Conservation (phyloP, 768 basidiomycete genomes). For the Psilocybe cubensis region DNA sequence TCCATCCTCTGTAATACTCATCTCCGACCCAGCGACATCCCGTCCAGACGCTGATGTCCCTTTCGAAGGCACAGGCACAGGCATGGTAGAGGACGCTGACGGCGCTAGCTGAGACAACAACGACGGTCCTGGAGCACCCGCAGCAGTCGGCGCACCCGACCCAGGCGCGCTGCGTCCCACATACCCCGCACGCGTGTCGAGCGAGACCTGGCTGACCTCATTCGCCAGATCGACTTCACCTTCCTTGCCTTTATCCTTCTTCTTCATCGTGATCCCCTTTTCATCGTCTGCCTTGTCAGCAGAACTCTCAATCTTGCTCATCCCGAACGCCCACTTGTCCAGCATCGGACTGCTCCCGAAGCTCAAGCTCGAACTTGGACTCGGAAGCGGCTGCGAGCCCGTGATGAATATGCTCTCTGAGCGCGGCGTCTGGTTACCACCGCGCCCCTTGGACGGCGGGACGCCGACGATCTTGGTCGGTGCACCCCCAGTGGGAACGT, state of each 20-base stretch:
- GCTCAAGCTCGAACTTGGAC: conserved; percentile 76
- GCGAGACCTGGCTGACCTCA: conserved; percentile 43
- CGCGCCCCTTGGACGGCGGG: conserved; percentile 88
- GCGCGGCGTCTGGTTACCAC: conserved; percentile 95
- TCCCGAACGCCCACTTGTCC: conserved; percentile 90
- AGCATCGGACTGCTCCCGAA: conserved; percentile 69
- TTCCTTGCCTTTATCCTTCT: conserved; percentile 6
- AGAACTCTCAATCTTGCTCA: conserved; percentile 76
- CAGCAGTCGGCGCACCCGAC: neutral
- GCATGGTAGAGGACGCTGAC: conserved; percentile 28
- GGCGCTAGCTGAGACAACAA: conserved; percentile 75
- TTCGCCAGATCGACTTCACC: conserved; percentile 35
- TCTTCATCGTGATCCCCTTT: conserved; percentile 20
- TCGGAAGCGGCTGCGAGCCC: conserved; percentile 91
- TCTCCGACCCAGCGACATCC: conserved; percentile 3
- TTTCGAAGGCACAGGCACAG: conserved; percentile 19
- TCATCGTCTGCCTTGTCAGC: conserved; percentile 24
- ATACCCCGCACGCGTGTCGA: conserved; percentile 35
- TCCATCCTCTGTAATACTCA: conserved; percentile 11
- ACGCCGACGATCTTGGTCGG: conserved; percentile 86
- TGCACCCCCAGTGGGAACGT: neutral
- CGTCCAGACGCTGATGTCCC: conserved; percentile 15
- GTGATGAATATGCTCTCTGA: conserved; percentile 81
- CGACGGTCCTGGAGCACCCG: conserved; percentile 60
- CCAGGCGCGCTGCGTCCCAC: conserved; percentile 26